Evolutionary conservation across 306 rosid genomes (phyloP).

Genomic region (Quercus dentata): DNA sequence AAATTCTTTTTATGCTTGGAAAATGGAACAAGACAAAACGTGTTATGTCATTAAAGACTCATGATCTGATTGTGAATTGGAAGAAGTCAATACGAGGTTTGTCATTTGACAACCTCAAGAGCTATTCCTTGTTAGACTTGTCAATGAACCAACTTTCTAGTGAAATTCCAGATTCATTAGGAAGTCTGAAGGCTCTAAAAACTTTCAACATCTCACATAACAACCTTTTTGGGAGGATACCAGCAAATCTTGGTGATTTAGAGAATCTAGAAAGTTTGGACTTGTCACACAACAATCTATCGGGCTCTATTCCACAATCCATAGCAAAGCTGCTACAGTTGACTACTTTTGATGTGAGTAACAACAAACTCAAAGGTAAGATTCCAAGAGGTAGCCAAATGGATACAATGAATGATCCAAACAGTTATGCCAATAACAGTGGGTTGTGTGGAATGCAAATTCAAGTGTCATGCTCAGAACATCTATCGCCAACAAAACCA

Average conservation of each 20-base stretch:
- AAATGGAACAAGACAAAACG: too few relatives aligned
- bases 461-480: slow-evolving; percentile 8
- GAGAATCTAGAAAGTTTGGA: too few relatives aligned
- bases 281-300: too few relatives aligned
- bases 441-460: slow-evolving; percentile 24
- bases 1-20: too few relatives aligned
- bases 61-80: slow-evolving; percentile 12
- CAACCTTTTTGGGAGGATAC: slow-evolving; percentile 14
- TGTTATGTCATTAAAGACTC: too few relatives aligned
- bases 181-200: slow-evolving; percentile 24
- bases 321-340: too few relatives aligned
- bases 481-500: not conserved
- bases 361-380: slow-evolving; percentile 9
- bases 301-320: too few relatives aligned
- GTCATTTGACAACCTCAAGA: slow-evolving; percentile 4
- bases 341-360: too few relatives aligned
- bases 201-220: slow-evolving; percentile 27
- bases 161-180: slow-evolving; percentile 19
- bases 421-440: not conserved
- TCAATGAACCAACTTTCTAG: slow-evolving; percentile 16
- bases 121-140: slow-evolving; percentile 23
- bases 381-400: slow-evolving; percentile 25
- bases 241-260: too few relatives aligned
- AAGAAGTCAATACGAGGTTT: slow-evolving; percentile 17
- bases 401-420: slow-evolving; percentile 22